Conservation (phyloP, 139 green algal genomes). For the Ettlia oleoabundans region DNA sequence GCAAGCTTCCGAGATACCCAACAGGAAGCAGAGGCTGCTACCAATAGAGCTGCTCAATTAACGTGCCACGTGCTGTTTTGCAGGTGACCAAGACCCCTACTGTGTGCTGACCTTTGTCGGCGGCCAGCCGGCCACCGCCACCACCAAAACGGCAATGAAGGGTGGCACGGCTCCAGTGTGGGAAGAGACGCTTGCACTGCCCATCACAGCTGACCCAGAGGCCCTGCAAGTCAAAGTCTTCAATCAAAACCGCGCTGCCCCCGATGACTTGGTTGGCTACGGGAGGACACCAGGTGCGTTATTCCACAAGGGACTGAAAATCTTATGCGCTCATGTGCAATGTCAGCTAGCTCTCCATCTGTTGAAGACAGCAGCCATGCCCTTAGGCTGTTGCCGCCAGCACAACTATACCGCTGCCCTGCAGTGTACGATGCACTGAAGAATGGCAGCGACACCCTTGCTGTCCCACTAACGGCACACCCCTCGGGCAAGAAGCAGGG, state of each 20-base stretch:
- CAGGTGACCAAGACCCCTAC: background rate
- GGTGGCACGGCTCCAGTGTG: background rate
- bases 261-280: slow-evolving; percentile 8
- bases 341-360: too few species aligned
- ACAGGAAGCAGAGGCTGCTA: background rate
- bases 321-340: too few species aligned
- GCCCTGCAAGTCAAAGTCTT: slow-evolving; percentile 6
- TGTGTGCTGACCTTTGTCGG: background rate
- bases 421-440: slow-evolving; percentile 1
- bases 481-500: slow-evolving; percentile 6
- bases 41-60: background rate
- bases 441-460: background rate
- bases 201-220: background rate
- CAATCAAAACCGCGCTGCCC: slow-evolving; percentile 25
- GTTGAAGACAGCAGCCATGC: too few species aligned
- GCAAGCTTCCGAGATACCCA: background rate
- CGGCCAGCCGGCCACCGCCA: background rate
- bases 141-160: slow-evolving; percentile 25
- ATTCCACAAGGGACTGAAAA: too few species aligned
- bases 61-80: too few species aligned
- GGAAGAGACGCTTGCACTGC: background rate
- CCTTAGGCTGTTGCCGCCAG: background rate
- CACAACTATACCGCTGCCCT: background rate
- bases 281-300: background rate
- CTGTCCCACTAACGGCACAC: slow-evolving; percentile 9